phyloP scores from a whole-genome alignment of 2,329 filamentous ascomycete genomes.

The Clarireedia paspali region DNA sequence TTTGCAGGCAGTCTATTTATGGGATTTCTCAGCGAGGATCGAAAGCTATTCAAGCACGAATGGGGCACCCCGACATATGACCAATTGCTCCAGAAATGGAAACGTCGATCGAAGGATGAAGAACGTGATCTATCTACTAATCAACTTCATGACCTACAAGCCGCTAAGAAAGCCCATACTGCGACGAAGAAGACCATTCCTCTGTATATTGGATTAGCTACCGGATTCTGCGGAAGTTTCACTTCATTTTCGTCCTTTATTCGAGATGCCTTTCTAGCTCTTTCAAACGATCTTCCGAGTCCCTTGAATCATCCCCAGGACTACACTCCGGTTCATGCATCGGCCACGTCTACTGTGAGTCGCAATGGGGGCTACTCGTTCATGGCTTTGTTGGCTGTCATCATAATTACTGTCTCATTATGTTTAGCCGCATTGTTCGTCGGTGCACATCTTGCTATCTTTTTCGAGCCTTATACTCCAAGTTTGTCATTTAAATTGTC shows the following conservation, averaged over 20 bases:
- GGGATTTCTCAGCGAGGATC: slow-evolving; percentile 78
- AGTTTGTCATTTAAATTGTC: slow-evolving; percentile 49
- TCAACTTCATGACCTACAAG: slow-evolving; percentile 31
- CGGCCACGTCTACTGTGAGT: slow-evolving; percentile 32
- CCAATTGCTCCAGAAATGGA: slow-evolving; percentile 29
- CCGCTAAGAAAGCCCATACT: slow-evolving; percentile 49
- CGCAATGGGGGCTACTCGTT: slow-evolving; percentile 74
- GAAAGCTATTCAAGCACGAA: slow-evolving; percentile 63
- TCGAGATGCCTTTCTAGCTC: slow-evolving; percentile 68
- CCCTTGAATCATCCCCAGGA: slow-evolving; percentile 36
- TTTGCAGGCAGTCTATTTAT: slow-evolving; percentile 73
- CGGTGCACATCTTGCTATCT: slow-evolving; percentile 68
- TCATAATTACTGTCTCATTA: slow-evolving; percentile 64
- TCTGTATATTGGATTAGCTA: slow-evolving; percentile 78
- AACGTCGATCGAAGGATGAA: slow-evolving; percentile 31
- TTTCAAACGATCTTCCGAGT: slow-evolving; percentile 64
- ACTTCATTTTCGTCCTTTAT: slow-evolving; percentile 87
- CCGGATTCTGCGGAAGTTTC: slow-evolving; percentile 82
- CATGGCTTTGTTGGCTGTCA: slow-evolving; percentile 68
- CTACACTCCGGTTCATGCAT: slow-evolving; percentile 24
- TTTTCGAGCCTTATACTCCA: slow-evolving; percentile 49
- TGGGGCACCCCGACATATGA: slow-evolving; percentile 44
- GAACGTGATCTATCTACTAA: slow-evolving; percentile 27
- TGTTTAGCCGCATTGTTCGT: slow-evolving; percentile 61
- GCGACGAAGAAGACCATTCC: slow-evolving; percentile 78